Conservation (phyloP, 169 alveolate genomes). For the Plasmodium gaboni region DNA sequence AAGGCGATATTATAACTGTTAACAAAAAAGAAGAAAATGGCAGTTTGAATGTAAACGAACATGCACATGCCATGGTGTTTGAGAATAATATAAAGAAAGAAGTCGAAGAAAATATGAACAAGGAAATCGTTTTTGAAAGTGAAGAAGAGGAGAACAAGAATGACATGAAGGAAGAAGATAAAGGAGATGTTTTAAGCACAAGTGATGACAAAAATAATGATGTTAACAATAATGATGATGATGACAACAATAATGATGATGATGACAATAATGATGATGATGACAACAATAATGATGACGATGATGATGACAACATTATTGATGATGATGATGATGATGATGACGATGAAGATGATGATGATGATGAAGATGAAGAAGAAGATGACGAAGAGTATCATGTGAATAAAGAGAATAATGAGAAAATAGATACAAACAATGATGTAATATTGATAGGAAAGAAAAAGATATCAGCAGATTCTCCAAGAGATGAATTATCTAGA, state of each 20-base stretch:
- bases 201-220: background rate
- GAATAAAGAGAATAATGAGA: background rate
- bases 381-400: background rate
- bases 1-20: background rate
- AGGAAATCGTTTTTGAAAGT: background rate
- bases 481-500: too few relatives aligned
- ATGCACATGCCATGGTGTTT: background rate
- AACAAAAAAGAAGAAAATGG: too few relatives aligned
- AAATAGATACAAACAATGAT: background rate
- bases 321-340: too few relatives aligned
- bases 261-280: background rate
- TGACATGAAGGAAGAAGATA: background rate
- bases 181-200: background rate
- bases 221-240: background rate
- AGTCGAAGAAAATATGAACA: background rate
- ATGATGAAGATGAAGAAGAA: background rate
- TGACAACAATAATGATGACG: background rate
- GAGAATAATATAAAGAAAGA: background rate
- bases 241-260: background rate
- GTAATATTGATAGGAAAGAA: too few relatives aligned
- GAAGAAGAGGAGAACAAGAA: background rate
- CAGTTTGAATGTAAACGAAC: background rate
- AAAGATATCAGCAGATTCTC: too few relatives aligned
- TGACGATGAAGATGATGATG: background rate
- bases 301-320: background rate